Evolutionary conservation across 2,329 filamentous ascomycete species (phyloP), one percentile per base, ranked within the genome.

Genomic region (Ceratocystis harringtonii): DNA sequence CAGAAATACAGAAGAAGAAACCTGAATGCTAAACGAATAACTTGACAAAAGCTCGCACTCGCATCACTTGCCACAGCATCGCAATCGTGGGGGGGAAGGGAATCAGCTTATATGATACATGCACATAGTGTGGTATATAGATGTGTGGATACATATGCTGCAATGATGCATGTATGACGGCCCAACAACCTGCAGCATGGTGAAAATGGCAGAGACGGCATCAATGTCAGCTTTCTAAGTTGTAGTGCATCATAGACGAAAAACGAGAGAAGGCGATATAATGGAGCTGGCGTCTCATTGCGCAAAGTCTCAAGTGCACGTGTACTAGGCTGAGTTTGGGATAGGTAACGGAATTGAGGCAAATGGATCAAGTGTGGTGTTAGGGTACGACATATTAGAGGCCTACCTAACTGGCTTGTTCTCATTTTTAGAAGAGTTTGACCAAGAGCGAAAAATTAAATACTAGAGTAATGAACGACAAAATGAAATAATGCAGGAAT

Each of bases 91-190:
- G 10, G 36, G 36, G 10, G 36, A 10, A 10, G 36, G 36, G 36
- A 41, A 1, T 41, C 36, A 3, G 36, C 36, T 41, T 41, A 41
- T 41, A 41, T 41, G 36, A 19, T 48, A 48, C 44, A n/a, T 48
- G 5, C 44, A 19, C n/a, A 48, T 19, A n/a, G 15, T 19, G n/a
- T n/a, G 15, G 22, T 22, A 50, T 50, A 3, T n/a, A 19, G 17
- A 19, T 50, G 15, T 19, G 17, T 50, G 45, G 7, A 19, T 52
- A 3, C 50, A 25, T 62, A 62, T 45, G 61, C 19, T 57, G 28
- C 28, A 28, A 28, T 28, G 28, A 22, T 25, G 19, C 19, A 63
- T 63, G 48, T 57, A 63, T 63, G 30, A 62, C 61, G 65, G 48
- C 55, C 61, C 8, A 64, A 66, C 55, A 58, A 36, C 30, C 12